phyloP scores from a whole-genome alignment of 2,329 filamentous ascomycete species.

The Alternaria novae-zelandiae region DNA sequence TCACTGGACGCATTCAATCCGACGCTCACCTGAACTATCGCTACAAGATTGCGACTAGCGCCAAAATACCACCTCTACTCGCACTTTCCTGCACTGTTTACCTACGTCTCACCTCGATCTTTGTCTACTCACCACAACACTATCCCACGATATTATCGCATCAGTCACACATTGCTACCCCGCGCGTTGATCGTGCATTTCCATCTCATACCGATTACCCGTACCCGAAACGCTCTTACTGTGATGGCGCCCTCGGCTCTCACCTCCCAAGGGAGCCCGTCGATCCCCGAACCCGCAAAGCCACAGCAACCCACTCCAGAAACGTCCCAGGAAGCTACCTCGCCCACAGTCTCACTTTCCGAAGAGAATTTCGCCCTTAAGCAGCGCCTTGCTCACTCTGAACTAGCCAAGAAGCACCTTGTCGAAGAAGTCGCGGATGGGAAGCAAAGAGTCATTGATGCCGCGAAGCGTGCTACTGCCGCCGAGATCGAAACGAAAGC shows the following conservation, averaged over 20 bases:
- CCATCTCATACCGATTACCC: background rate
- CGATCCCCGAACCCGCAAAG: background rate
- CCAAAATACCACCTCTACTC: background rate
- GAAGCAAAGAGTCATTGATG: background rate
- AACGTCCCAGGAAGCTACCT: background rate
- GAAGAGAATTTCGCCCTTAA: background rate
- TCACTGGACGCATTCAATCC: background rate
- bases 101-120: background rate
- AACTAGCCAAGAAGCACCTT: background rate
- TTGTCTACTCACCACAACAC: background rate
- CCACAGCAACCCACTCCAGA: background rate
- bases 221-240: background rate
- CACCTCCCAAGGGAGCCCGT: background rate
- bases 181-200: background rate
- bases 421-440: background rate
- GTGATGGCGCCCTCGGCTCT: background rate
- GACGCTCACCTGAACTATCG: background rate
- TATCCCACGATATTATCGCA: background rate
- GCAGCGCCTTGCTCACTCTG: background rate
- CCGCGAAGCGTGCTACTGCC: background rate
- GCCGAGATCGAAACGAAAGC: background rate
- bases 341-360: background rate
- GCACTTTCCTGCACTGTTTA: background rate
- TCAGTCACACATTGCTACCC: background rate
- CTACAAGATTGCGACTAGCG: background rate